These are phyloP conservation scores for Gaeumannomyces tritici DNA, from an alignment of 2,329 filamentous ascomycete species.

Conservation along the genomic window DNA sequence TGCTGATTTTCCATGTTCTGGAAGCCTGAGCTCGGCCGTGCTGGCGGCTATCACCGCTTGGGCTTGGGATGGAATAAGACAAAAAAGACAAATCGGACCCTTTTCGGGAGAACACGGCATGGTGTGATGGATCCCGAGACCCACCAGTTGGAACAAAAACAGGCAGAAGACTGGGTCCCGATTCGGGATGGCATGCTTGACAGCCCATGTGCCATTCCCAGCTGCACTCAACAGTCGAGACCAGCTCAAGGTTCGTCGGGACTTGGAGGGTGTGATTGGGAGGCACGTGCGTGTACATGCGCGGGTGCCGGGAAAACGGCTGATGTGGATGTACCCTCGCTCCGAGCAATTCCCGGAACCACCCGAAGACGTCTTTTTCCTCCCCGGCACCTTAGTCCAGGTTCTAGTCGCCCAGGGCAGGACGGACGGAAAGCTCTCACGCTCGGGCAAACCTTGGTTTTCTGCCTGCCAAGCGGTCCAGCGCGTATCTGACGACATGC, in stretches of 20 bases:
- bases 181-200: neutral
- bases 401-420: too few relatives aligned
- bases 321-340: neutral
- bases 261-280: neutral
- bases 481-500: too few relatives aligned
- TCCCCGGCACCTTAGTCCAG: too few relatives aligned
- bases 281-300: neutral
- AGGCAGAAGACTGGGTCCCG: neutral
- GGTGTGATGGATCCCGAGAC: neutral
- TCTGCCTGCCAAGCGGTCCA: too few relatives aligned
- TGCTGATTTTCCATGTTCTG: neutral
- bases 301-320: too few relatives aligned
- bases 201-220: neutral
- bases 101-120: neutral
- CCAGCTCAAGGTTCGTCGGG: neutral
- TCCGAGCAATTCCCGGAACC: neutral
- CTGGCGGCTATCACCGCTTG: neutral
- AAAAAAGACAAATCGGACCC: neutral
- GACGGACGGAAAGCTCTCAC: neutral
- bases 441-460: neutral
- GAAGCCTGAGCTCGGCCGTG: neutral
- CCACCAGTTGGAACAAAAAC: neutral
- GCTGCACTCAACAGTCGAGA: neutral
- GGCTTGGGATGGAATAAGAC: neutral
- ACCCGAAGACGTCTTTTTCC: neutral